Conservation (phyloP, 179 eudicot genomes). For the Dionaea muscipula region DNA sequence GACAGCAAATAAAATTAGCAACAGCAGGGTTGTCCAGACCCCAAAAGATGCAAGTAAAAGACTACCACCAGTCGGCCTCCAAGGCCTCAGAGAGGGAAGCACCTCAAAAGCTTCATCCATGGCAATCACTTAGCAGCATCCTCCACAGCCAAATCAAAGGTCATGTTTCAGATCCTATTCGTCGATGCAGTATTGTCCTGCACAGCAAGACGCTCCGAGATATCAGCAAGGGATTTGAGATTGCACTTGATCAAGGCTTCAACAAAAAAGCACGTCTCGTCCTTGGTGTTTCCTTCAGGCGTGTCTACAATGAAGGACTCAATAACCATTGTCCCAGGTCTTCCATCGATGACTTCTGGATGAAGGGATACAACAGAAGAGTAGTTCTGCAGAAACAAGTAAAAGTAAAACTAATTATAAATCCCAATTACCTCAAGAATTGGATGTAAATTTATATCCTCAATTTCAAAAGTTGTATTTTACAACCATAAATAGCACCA, state of each 20-base stretch:
- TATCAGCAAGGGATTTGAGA: slow-evolving; percentile 61
- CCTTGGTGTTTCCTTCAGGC: slow-evolving; percentile 77
- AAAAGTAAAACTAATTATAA: not conserved
- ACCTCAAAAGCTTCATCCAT: slow-evolving; percentile 41
- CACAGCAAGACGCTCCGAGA: slow-evolving; percentile 66
- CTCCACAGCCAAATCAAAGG: slow-evolving; percentile 12
- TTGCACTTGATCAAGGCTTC: slow-evolving; percentile 74
- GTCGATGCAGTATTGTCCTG: slow-evolving; percentile 55
- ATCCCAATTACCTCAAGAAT: no score
- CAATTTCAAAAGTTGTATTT: no score
- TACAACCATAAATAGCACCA: no score
- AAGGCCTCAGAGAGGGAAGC: slow-evolving; percentile 20
- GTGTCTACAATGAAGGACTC: slow-evolving; percentile 78
- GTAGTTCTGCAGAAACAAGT: slow-evolving; percentile 44
- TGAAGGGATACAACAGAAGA: slow-evolving; percentile 65
- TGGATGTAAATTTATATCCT: no score
- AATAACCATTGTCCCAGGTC: slow-evolving; percentile 75
- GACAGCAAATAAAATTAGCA: not conserved
- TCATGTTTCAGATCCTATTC: slow-evolving; percentile 23
- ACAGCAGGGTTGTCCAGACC: not conserved
- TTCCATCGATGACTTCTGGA: slow-evolving; percentile 69
- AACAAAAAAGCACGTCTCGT: slow-evolving; percentile 66
- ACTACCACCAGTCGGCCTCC: slow-evolving; percentile 30
- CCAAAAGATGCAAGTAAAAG: slow-evolving; percentile 12
- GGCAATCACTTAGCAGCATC: slow-evolving; percentile 10